These are phyloP conservation scores for Colletotrichum eleusines DNA, from an alignment of 2,329 filamentous ascomycete genomes.

Conservation along the genomic window DNA sequence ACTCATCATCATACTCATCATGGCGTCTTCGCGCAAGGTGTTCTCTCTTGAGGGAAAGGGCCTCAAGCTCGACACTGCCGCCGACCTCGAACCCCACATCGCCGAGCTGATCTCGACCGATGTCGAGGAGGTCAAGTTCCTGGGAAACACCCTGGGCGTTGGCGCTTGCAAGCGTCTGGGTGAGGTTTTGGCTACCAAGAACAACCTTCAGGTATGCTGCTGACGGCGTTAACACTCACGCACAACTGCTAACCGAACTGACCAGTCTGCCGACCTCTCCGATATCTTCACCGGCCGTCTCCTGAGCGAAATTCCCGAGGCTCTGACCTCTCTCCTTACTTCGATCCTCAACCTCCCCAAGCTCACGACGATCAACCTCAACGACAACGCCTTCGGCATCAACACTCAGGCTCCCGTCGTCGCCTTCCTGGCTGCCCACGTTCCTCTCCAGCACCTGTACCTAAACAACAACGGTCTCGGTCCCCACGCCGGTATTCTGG, in stretches of 20 bases:
- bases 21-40: slow-evolving; percentile 61
- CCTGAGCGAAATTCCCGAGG: slow-evolving; percentile 92
- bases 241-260: slow-evolving; percentile 13
- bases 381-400: slow-evolving; percentile 97
- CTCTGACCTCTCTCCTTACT: slow-evolving; percentile 85
- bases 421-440: slow-evolving; percentile 88
- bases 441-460: slow-evolving; percentile 91
- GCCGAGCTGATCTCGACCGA: slow-evolving; percentile 78
- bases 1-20: slow-evolving; percentile 28
- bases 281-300: slow-evolving; percentile 98
- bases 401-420: slow-evolving; percentile 95
- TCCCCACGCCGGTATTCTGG: slow-evolving; percentile 87
- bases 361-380: slow-evolving; percentile 92
- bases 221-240: background rate
- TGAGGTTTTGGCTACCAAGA: slow-evolving; percentile 85
- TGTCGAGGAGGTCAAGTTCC: slow-evolving; percentile 86
- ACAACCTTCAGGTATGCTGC: slow-evolving; percentile 76
- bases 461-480: slow-evolving; percentile 99
- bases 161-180: slow-evolving; percentile 88
- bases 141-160: slow-evolving; percentile 93
- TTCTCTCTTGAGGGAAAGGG: slow-evolving; percentile 94
- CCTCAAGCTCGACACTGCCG: slow-evolving; percentile 90
- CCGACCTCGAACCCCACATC: slow-evolving; percentile 88
- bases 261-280: slow-evolving; percentile 84
- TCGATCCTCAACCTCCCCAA: slow-evolving; percentile 87